Evolutionary conservation across 495 filamentous ascomycete species (phyloP).

Genomic region (Daldinia caldariorum): DNA sequence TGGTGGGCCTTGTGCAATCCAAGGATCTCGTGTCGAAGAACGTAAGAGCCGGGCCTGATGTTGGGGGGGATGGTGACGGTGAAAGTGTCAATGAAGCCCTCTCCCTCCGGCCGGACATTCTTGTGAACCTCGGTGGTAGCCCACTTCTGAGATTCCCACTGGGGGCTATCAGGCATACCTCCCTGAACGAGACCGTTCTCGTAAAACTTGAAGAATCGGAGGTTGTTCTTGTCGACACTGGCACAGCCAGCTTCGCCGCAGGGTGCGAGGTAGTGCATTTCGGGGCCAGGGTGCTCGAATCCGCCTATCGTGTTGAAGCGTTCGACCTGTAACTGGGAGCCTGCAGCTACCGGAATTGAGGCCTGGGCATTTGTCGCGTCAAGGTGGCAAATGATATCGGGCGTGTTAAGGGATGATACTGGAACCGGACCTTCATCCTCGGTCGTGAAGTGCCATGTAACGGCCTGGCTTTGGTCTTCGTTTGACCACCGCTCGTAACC

Average conservation of each 20-base stretch:
- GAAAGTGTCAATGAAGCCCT: constrained; percentile 71
- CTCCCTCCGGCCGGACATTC: constrained; percentile 42
- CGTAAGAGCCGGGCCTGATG: constrained; percentile 71
- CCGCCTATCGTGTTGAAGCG: constrained; percentile 49
- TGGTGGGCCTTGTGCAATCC: constrained; percentile 68
- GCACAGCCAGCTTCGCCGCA: constrained; percentile 73
- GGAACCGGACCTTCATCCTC: constrained; percentile 64
- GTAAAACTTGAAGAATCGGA: constrained; percentile 80
- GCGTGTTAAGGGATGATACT: constrained; percentile 44
- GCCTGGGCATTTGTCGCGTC: constrained; percentile 49
- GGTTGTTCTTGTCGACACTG: constrained; percentile 69
- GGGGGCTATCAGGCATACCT: constrained; percentile 52
- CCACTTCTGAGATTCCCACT: constrained; percentile 60
- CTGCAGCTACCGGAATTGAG: constrained; percentile 48
- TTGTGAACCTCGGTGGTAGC: constrained; percentile 54
- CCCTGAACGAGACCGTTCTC: constrained; percentile 64
- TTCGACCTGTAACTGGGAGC: constrained; percentile 49
- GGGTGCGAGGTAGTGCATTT: constrained; percentile 73
- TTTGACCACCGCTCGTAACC: constrained; percentile 52
- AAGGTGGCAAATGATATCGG: constrained; percentile 57
- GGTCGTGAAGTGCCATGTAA: constrained; percentile 58
- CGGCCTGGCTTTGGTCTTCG: constrained; percentile 53
- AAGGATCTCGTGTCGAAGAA: constrained; percentile 79
- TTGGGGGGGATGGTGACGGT: constrained; percentile 70
- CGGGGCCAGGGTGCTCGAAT: constrained; percentile 58